Conservation (phyloP, 2,329 filamentous ascomycete species). For the Pseudogymnoascus sp. region DNA sequence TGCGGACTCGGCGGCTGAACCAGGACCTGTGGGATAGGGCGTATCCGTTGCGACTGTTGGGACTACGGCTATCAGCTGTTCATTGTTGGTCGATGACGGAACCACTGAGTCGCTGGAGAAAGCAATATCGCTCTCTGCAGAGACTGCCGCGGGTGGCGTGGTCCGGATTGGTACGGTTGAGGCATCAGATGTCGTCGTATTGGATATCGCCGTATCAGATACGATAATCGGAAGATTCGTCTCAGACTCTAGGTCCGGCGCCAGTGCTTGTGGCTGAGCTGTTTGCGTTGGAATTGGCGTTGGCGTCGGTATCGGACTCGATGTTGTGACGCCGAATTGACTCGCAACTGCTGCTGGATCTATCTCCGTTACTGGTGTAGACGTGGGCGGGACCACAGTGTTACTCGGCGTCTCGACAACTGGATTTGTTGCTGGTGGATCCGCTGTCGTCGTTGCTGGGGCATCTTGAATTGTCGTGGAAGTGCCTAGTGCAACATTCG, state of each 20-base stretch:
- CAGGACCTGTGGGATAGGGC: background rate
- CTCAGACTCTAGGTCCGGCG: background rate
- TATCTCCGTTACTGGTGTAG: background rate
- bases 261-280: background rate
- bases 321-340: background rate
- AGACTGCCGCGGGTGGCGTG: background rate
- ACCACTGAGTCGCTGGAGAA: background rate
- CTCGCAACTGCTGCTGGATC: background rate
- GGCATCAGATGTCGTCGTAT: slow-evolving; percentile 17
- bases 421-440: slow-evolving; percentile 14
- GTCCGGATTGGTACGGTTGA: slow-evolving; percentile 19
- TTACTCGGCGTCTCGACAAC: background rate
- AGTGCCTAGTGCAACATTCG: slow-evolving; percentile 2
- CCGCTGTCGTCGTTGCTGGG: slow-evolving; percentile 15
- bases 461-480: slow-evolving; percentile 12
- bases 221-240: background rate
- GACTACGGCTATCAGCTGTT: background rate
- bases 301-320: background rate
- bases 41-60: slow-evolving; percentile 11
- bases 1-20: background rate
- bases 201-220: slow-evolving; percentile 18
- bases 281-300: background rate
- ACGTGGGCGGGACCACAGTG: background rate
- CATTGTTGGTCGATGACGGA: background rate
- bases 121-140: background rate